Evolutionary conservation across 805 yeast genomes (phyloP), one percentile per base, ranked within the genome.

Genomic region (Yarrowia sp.): DNA sequence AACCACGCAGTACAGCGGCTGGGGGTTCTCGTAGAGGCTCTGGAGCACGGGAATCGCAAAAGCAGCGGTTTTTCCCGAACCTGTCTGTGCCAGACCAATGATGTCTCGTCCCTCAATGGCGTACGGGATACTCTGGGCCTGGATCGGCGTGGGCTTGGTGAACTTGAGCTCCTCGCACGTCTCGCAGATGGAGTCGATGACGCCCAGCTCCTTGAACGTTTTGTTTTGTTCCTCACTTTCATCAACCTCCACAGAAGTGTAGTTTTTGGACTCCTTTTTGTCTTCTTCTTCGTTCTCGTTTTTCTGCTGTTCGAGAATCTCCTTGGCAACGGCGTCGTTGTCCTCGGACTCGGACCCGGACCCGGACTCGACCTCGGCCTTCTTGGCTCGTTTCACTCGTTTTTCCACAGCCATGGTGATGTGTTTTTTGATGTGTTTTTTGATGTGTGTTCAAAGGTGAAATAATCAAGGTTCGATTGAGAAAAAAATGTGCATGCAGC

Each of bases 1-100:
- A 0, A 95, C 95, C 72, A 95, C 86, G 4, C 96, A 97, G 78
- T 86, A 95, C 73, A 90, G 90, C 3, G 97, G 93, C 2, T 89
- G 83, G 74, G 94, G 97, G 34, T 88, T 92, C 67, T 91, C 87
- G 92, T 97, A 93, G 60, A 95, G 81, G 0, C 91, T 87, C 77
- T 95, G 98, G 39, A 95, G 82, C 53, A 95, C 91, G 1, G 99
- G 99, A 64, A 95, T 86, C 9, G 98, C 98, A 82, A 95, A 95
- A 0, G 99, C 99, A 0, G 98, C 99, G 0, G 99, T 95, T 78
- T 94, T 94, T 71, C 99, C 99, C 4, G 97, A 91, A 53, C 99
- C 99, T 0, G 99, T 94, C 75, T 94, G 97, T 0, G 99, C 99
- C 70, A 94, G 83, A 14, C 99, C 99, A 74, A 94, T 92, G 56